A percentile compares a stretch with the other conserved stretches of the same genome.
Conservation (phyloP, 139 green algal genomes). For the Chlamydomonas sp. region DNA sequence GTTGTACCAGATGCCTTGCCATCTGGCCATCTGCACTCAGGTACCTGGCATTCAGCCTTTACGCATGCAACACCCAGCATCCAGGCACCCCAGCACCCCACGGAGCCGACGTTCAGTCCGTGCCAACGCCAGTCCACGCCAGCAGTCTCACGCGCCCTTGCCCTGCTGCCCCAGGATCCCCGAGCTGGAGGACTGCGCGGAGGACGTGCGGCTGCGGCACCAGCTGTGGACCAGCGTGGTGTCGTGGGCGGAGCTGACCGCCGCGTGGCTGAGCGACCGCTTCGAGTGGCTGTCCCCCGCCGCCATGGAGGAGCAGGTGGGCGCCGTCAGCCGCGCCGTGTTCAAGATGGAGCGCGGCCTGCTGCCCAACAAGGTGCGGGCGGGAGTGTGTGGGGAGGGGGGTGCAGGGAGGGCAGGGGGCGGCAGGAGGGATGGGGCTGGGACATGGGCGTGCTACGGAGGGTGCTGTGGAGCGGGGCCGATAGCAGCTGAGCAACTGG, state of each 20-base stretch:
- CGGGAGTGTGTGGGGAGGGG: neutral
- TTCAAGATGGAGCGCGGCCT: constrained; percentile 71
- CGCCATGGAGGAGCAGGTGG: constrained; percentile 69
- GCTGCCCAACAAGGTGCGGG: constrained; percentile 64
- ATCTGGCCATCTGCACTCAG: no score
- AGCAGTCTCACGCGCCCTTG: neutral
- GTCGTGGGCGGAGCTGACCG: constrained; percentile 60
- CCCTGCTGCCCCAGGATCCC: constrained; percentile 43
- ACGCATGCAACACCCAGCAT: no score
- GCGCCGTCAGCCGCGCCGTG: constrained; percentile 57
- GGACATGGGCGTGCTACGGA: neutral
- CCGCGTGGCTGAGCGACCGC: constrained; percentile 47
- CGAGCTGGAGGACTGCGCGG: constrained; percentile 58
- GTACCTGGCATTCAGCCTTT: no score
- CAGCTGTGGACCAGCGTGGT: constrained; percentile 40
- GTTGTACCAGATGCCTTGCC: no score
- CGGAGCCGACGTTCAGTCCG: no score
- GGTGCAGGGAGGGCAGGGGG: no score
- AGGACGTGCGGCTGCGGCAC: constrained; percentile 56
- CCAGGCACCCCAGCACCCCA: no score
- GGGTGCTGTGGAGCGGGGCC: neutral
- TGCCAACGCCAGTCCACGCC: neutral
- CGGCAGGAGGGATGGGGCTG: neutral
- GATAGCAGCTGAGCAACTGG: no score
- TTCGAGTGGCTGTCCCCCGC: constrained; percentile 63